Evolutionary conservation across 257 asterid genomes (phyloP).

Genomic region (Mitragyna speciosa): DNA sequence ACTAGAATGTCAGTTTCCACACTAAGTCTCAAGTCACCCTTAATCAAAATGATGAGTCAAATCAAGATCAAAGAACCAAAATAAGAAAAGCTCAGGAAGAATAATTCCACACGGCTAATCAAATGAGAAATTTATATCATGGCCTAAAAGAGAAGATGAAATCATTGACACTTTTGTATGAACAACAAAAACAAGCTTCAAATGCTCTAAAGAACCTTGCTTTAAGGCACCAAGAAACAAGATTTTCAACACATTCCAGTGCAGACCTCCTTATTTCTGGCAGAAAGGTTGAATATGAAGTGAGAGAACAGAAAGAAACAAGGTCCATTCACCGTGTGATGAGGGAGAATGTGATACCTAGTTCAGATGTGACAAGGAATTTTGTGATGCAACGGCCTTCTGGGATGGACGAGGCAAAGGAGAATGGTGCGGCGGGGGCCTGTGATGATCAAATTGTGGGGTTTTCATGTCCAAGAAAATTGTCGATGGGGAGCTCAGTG

Average conservation of each 20-base stretch:
- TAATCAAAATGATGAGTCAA: conserved; percentile 27
- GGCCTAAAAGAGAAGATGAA: too few species aligned
- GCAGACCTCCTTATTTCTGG: conserved; percentile 38
- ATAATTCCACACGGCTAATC: too few species aligned
- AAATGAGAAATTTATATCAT: too few species aligned
- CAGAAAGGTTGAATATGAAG: conserved; percentile 19
- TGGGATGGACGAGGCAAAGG: conserved; percentile 40
- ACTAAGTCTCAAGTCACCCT: conserved; percentile 36
- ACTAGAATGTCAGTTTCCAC: conserved; percentile 48
- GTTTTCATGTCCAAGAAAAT: conserved; percentile 32
- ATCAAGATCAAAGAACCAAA: conserved; percentile 29
- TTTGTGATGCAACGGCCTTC: conserved; percentile 23
- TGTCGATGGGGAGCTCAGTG: conserved; percentile 36
- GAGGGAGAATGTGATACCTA: conserved; percentile 39
- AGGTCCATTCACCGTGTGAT: conserved; percentile 31
- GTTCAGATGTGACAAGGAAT: conserved; percentile 23
- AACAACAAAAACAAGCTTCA: too few species aligned
- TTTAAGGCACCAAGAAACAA: conserved; percentile 31
- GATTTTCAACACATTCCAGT: conserved; percentile 50
- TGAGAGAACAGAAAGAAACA: conserved; percentile 21
- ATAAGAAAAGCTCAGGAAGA: too few species aligned
- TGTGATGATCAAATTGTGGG: conserved; percentile 35
- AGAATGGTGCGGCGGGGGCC: conserved; percentile 28
- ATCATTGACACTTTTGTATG: too few species aligned
- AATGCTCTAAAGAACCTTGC: too few species aligned